Evolutionary conservation across 2,329 filamentous ascomycete species (phyloP).

Genomic region (Trichoderma guizhouense): DNA sequence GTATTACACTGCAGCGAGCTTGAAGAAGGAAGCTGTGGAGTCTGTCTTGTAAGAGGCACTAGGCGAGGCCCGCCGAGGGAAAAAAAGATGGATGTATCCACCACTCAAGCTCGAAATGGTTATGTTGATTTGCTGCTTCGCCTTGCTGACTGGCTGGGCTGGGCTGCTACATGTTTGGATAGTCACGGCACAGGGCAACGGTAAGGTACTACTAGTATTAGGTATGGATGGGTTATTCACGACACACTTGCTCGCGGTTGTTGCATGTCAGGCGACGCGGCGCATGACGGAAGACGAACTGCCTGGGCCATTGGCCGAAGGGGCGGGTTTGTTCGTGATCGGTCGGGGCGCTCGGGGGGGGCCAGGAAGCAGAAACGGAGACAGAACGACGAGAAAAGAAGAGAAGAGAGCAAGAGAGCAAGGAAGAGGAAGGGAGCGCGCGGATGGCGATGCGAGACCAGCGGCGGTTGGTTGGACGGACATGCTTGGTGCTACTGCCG

Average conservation of each 20-base stretch:
- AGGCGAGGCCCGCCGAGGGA: constrained; percentile 8
- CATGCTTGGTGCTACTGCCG: constrained; percentile 8
- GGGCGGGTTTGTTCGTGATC: constrained; percentile 12
- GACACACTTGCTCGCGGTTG: constrained; percentile 5
- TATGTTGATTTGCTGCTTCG: neutral
- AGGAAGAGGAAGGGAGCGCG: neutral
- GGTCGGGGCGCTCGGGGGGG: constrained; percentile 11
- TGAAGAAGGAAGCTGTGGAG: neutral
- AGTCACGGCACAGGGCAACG: neutral
- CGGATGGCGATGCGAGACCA: neutral
- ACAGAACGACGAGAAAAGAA: neutral
- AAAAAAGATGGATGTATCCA: neutral
- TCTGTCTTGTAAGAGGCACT: neutral
- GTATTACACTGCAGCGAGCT: neutral
- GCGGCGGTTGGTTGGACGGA: neutral
- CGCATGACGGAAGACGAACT: constrained; percentile 11
- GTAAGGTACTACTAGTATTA: neutral
- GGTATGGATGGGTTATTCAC: neutral
- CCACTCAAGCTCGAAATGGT: neutral
- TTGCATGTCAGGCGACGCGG: constrained; percentile 16
- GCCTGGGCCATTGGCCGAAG: constrained; percentile 7
- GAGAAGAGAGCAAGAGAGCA: neutral
- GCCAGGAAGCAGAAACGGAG: neutral
- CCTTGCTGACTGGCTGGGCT: constrained; percentile 1
- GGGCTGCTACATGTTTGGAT: neutral